Evolutionary conservation across 2,329 filamentous ascomycete genomes (phyloP).

Genomic region (Celoporthe dispersa): DNA sequence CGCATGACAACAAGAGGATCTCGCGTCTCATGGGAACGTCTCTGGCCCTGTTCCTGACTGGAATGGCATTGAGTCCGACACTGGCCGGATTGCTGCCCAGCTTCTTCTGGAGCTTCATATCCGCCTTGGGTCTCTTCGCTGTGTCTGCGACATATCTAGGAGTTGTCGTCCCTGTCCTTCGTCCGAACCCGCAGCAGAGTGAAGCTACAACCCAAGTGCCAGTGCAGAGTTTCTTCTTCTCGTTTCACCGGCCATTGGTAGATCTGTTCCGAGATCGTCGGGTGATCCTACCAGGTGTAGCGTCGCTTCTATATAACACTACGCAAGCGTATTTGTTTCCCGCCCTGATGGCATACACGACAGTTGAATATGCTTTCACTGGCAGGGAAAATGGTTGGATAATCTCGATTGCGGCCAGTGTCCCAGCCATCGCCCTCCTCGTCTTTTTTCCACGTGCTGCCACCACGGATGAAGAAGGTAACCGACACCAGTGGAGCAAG

Average conservation of each 20-base stretch:
- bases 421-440: neutral
- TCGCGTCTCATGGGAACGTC: neutral
- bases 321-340: neutral
- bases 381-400: constrained; percentile 1
- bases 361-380: neutral
- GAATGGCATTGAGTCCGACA: neutral
- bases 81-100: neutral
- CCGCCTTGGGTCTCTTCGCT: neutral
- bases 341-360: neutral
- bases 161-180: neutral
- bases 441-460: neutral
- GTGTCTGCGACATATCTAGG: neutral
- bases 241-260: neutral
- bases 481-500: too few species aligned
- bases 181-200: neutral
- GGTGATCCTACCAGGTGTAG: neutral
- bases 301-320: neutral
- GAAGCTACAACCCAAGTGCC: too few species aligned
- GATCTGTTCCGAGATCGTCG: neutral
- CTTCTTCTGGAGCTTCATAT: neutral
- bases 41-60: neutral
- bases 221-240: neutral
- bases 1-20: neutral
- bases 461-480: too few species aligned
- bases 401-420: neutral